These are phyloP conservation scores for Lanzia echinophila DNA, from an alignment of 2,329 filamentous ascomycete species.

Conservation along the genomic window DNA sequence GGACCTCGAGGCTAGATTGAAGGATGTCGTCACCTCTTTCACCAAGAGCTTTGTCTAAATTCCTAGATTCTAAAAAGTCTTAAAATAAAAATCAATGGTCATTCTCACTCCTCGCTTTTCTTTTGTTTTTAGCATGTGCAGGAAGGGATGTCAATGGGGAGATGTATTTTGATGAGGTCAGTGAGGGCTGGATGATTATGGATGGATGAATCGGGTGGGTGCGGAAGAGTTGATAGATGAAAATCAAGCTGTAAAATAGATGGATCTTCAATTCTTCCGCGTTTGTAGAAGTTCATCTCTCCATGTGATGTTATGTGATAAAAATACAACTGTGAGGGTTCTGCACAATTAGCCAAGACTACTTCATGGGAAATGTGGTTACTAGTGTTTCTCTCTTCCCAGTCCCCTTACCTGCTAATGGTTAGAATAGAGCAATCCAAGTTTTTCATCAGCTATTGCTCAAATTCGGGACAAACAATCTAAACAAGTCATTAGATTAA, in stretches of 20 bases:
- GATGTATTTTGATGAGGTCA: conserved; percentile 18
- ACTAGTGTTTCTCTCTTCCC: too few species aligned
- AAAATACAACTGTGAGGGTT: too few species aligned
- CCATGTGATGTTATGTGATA: background rate
- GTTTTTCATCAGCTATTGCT: too few species aligned
- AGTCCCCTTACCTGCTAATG: too few species aligned
- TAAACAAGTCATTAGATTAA: background rate
- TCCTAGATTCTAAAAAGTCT: conserved; percentile 12
- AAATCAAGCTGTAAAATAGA: conserved; percentile 31
- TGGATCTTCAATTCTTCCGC: conserved; percentile 25
- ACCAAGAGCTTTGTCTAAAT: conserved; percentile 78
- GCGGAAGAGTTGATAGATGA: conserved; percentile 25
- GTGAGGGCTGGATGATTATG: conserved; percentile 9
- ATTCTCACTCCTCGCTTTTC: conserved; percentile 20
- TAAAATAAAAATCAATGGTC: conserved; percentile 8
- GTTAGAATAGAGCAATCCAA: too few species aligned
- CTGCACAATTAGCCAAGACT: too few species aligned
- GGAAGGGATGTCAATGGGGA: conserved; percentile 10
- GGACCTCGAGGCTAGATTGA: conserved; percentile 78
- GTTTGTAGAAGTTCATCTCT: conserved; percentile 2
- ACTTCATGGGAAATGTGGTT: too few species aligned
- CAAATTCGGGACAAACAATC: too few species aligned
- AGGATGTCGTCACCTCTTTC: conserved; percentile 70
- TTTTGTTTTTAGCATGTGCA: conserved; percentile 25
- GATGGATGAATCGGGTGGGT: conserved; percentile 13